Base-by-base conservation (phyloP, 2,329 filamentous ascomycete genomes). In the Curvularia lunata region DNA sequence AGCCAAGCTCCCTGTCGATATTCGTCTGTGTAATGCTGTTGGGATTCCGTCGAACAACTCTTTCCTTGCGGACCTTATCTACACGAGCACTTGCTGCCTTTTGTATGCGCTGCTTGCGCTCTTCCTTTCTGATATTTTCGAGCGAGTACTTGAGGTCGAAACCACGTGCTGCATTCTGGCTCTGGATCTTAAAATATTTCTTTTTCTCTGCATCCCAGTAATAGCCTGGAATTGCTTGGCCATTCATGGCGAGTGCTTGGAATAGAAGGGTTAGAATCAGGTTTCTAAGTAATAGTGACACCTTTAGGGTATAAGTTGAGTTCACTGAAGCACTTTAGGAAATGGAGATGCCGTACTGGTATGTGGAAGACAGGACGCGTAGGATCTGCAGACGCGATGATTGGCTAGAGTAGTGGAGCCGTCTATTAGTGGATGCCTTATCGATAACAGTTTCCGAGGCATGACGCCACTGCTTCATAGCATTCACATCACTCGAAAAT, bases 181-280 rank as follows among this genome's bases (percentile, higher is more conserved):
- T 71, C 51, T 78, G 74, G 21, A 83, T 78, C 37, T 75, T 77
- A 74, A 83, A 84, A 66, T 84, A 83, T 58, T 82, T 83, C 48
- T 75, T 73, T 68, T 81, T 83, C 38, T 80, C 78, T 32, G 68
- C 62, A 59, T 83, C 80, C 59, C 72, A 83, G 64, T 81, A 82
- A 59, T 77, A 82, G 32, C 82, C 82, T 4, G 81, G 81, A n/a
- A 83, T 76, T 34, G 76, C 65, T 53, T 74, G 73, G 30, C 73
- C 69, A 56, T 78, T 76, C 78, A 79, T 79, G 16, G 4, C 37
- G 42, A 4, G 4, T 19, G 1, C 4, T 3, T 6, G 19, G 19
- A 40, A 18, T 23, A 10, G 5, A 9, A n/a, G 19, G 3, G 19
- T n/a, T 28, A 3, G 2, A 12, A 34, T 9, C 5, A 8, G 12